phyloP scores from a whole-genome alignment of 108 stramenopile species.

The Bacterosira constricta region DNA sequence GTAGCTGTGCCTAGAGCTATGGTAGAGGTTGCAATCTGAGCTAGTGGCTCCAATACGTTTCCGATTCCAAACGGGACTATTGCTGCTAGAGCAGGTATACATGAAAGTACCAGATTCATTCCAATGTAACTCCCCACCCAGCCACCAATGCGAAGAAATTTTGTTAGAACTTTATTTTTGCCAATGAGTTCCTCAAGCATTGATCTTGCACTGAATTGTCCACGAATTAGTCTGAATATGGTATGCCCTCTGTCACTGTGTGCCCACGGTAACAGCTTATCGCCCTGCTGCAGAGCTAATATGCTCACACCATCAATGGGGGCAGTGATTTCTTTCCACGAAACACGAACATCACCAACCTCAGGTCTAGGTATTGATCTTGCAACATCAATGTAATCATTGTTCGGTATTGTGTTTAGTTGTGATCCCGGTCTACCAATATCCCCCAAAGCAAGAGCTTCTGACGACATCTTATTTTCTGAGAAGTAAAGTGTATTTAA shows the following conservation, averaged over 20 bases:
- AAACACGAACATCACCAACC: constrained; percentile 9
- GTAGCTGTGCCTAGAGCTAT: neutral
- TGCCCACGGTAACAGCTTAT: constrained; percentile 5
- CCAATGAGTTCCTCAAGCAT: constrained; percentile 8
- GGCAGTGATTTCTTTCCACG: constrained; percentile 6
- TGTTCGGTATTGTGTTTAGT: neutral
- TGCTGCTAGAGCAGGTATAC: constrained; percentile 1
- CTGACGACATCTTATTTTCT: neutral
- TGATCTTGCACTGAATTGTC: neutral
- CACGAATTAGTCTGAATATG: constrained; percentile 2
- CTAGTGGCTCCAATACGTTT: neutral
- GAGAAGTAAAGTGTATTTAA: constrained; percentile 12
- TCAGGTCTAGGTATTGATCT: neutral
- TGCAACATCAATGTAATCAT: neutral
- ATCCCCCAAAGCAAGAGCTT: neutral
- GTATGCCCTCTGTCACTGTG: constrained; percentile 5
- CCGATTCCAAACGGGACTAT: constrained; percentile 12
- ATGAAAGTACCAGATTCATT: constrained; percentile 9
- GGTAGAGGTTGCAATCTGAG: neutral
- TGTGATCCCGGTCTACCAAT: too few relatives aligned
- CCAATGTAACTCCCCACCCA: constrained; percentile 14
- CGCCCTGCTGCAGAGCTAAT: constrained; percentile 8
- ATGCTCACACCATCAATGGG: constrained; percentile 13
- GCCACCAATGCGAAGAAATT: constrained; percentile 3
- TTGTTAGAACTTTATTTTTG: neutral